These are phyloP conservation scores for Flaveria brownii DNA, from an alignment of 129 eudicot genomes.

Conservation along the genomic window DNA sequence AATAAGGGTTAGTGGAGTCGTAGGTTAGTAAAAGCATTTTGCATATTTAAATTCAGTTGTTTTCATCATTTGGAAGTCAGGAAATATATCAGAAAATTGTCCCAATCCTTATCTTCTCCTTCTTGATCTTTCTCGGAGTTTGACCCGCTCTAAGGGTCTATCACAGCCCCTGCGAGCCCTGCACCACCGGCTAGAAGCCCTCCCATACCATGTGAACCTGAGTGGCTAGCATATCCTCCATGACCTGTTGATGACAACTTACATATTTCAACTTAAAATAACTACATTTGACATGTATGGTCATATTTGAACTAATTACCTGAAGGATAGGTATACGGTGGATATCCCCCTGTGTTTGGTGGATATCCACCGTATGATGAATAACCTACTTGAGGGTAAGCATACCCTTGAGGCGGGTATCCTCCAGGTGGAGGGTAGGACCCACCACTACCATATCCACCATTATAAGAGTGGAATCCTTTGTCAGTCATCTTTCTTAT, in stretches of 20 bases:
- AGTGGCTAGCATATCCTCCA: slow-evolving; percentile 29
- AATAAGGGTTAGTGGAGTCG: too few species aligned
- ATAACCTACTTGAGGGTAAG: slow-evolving; percentile 35
- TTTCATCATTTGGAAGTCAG: too few species aligned
- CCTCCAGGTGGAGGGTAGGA: slow-evolving; percentile 45
- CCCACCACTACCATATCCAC: slow-evolving; percentile 42
- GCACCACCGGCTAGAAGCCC: slow-evolving; percentile 30
- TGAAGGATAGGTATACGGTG: background rate
- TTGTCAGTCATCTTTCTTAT: slow-evolving; percentile 45
- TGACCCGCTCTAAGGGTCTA: too few species aligned
- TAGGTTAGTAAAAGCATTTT: too few species aligned
- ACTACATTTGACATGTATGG: background rate
- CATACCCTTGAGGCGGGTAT: slow-evolving; percentile 39
- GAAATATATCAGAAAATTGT: too few species aligned
- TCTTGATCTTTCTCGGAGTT: too few species aligned
- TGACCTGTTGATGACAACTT: slow-evolving; percentile 23
- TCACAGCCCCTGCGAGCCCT: slow-evolving; percentile 32
- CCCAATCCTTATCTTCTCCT: too few species aligned
- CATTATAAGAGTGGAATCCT: slow-evolving; percentile 54
- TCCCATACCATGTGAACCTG: slow-evolving; percentile 26
- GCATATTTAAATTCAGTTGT: too few species aligned
- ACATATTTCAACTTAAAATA: slow-evolving; percentile 5
- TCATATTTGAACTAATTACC: background rate
- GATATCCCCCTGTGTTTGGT: slow-evolving; percentile 20
- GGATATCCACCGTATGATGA: slow-evolving; percentile 25